Percentiles rank a stretch among this genome's conserved stretches.
Conservation (phyloP, 2,329 filamentous ascomycete species). For the Bretziella fagacearum region DNA sequence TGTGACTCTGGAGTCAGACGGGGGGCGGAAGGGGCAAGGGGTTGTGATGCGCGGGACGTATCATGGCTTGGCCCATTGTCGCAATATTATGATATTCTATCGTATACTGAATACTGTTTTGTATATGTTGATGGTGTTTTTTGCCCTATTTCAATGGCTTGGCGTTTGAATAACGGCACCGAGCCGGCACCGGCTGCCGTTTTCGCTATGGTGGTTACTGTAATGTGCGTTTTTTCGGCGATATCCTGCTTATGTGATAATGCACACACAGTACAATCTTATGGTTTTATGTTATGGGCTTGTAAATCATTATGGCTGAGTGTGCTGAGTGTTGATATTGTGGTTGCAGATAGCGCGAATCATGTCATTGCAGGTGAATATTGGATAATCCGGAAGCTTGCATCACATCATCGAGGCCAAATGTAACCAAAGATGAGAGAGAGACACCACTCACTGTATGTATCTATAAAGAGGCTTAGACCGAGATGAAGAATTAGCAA, state of each 20-base stretch:
- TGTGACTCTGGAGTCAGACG: too few relatives aligned
- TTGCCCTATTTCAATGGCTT: too few relatives aligned
- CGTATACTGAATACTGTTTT: neutral
- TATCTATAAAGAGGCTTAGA: too few relatives aligned
- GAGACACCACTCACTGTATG: too few relatives aligned
- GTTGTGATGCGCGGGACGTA: too few relatives aligned
- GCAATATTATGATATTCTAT: neutral
- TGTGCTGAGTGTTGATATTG: neutral
- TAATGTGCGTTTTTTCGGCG: neutral
- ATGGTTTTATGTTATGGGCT: neutral
- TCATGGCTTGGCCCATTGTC: too few relatives aligned
- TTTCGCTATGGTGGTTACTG: neutral
- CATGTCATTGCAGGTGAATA: neutral
- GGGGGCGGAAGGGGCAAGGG: too few relatives aligned
- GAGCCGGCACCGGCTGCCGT: neutral
- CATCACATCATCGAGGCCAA: neutral
- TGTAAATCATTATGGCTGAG: neutral
- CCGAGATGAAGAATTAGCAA: too few relatives aligned
- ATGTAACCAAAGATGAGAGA: too few relatives aligned
- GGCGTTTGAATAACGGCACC: neutral
- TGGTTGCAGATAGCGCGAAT: neutral
- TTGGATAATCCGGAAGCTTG: neutral
- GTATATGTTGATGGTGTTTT: neutral
- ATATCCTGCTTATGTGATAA: constrained; percentile 5
- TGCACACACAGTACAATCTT: neutral